phyloP scores from a whole-genome alignment of 345 rosid species.

The Pelargonium nanum region DNA sequence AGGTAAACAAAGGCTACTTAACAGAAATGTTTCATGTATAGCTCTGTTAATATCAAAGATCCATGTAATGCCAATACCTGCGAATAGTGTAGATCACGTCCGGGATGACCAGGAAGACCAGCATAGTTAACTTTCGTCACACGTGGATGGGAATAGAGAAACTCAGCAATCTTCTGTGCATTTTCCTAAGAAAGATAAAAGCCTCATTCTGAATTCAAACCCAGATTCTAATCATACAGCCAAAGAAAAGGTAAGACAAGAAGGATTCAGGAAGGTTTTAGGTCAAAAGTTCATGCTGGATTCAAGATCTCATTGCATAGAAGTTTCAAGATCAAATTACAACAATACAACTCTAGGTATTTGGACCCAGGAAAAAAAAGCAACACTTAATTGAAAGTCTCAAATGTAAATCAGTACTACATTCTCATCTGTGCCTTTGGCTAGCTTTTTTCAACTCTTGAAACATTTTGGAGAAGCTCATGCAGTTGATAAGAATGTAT shows the following conservation, averaged over 20 bases:
- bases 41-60: neutral
- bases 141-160: slow-evolving; percentile 64
- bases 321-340: neutral
- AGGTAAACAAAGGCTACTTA: neutral
- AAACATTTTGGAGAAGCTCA: no score
- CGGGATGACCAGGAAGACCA: slow-evolving; percentile 82
- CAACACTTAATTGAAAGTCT: no score
- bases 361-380: neutral
- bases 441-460: no score
- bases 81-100: slow-evolving; percentile 73
- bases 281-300: neutral
- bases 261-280: neutral
- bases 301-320: no score
- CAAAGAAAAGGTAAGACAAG: neutral
- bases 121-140: slow-evolving; percentile 83
- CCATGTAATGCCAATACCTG: slow-evolving; percentile 39
- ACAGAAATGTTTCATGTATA: neutral
- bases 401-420: no score
- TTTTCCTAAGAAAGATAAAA: slow-evolving; percentile 43
- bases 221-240: neutral
- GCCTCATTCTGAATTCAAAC: neutral
- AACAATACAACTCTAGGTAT: neutral
- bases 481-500: no score
- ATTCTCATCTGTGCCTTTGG: no score
- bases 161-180: slow-evolving; percentile 80